Base-by-base conservation (phyloP, 352 stramenopile genomes). In the Pythium grandisporangium region DNA sequence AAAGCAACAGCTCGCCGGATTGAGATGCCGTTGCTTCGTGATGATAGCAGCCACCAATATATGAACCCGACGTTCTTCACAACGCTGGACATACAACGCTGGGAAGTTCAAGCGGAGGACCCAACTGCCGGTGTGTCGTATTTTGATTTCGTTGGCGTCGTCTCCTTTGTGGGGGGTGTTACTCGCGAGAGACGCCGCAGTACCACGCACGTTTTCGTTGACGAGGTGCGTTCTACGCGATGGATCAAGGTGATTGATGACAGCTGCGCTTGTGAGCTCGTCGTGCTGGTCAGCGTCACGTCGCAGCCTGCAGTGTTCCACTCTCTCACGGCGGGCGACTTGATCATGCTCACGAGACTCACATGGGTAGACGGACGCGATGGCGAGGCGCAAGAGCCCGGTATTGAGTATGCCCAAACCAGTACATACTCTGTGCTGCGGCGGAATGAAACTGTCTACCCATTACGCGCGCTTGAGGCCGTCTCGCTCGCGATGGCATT, bases 241-340 rank as follows among this genome's bases (percentile, higher is more conserved):
- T 84, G 66, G 70, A 37, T 87, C 16, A 84, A 84, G 41, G 49
- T 63, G 30, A 78, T 87, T n/a, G 71, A 87, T 29, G 32, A 36
- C 20, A 74, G 51, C 34, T 75, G 63, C 16, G 57, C 51, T 2
- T 45, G 46, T 21, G 70, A 87, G 42, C 47, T 84, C 12, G 52
- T 77, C 14, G 51, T 84, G 23, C 56, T 49, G 7, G 14, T 87
- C 1, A 37, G 45, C 10, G 58, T 70, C 13, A 68, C 54, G 36
- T 80, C 70, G 1, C 61, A 80, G 24, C 64, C 70, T 4, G 43
- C 45, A 8, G 29, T 63, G 4, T 84, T 87, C 49, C 44, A 54
- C 5, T 55, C 48, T 0, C 55, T 84, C 21, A 52, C 71, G 42
- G 70, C 71, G 12, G 70, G 74, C 5, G 55, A 73, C 16, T 55